A percentile compares a stretch with the other conserved stretches of the same genome.
Evolutionary conservation across 768 basidiomycete genomes (phyloP).

Genomic region (Collybiopsis luxurians): DNA sequence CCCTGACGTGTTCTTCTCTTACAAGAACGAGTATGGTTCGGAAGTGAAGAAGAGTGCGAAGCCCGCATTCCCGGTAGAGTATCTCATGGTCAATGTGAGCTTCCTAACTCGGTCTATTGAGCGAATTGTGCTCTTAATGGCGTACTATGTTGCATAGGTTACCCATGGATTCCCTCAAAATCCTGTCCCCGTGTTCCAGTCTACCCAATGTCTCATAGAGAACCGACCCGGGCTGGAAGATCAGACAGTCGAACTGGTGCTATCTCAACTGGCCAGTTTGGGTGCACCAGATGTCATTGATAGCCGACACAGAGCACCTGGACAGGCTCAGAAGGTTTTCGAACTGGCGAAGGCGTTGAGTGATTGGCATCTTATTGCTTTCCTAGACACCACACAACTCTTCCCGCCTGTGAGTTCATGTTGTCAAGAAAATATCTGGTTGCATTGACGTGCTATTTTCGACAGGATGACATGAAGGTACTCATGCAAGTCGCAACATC

Average conservation of each 20-base stretch:
- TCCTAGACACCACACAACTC: slow-evolving; percentile 78
- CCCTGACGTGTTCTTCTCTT: slow-evolving; percentile 97
- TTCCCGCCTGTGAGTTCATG: slow-evolving; percentile 56
- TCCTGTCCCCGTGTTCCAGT: slow-evolving; percentile 79
- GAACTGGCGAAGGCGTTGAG: slow-evolving; percentile 78
- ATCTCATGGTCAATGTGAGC: slow-evolving; percentile 91
- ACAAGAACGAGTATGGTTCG: slow-evolving; percentile 96
- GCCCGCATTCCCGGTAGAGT: slow-evolving; percentile 97
- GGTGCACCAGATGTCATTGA: slow-evolving; percentile 56
- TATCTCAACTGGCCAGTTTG: slow-evolving; percentile 55
- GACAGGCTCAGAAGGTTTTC: slow-evolving; percentile 49
- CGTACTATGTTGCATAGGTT: slow-evolving; percentile 48
- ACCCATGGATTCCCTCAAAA: slow-evolving; percentile 94
- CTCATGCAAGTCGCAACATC: slow-evolving; percentile 64
- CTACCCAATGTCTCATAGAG: slow-evolving; percentile 78
- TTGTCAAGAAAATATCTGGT: neutral
- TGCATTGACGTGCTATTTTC: slow-evolving; percentile 33
- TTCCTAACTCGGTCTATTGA: neutral
- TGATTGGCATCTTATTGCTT: slow-evolving; percentile 92
- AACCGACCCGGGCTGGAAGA: slow-evolving; percentile 87
- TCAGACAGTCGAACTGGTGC: slow-evolving; percentile 69
- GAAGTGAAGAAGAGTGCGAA: slow-evolving; percentile 99
- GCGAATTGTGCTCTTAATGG: neutral
- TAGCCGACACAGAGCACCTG: slow-evolving; percentile 34
- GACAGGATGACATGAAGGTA: slow-evolving; percentile 72